Conservation (phyloP, 306 rosid species). For the Arachis stenosperma region DNA sequence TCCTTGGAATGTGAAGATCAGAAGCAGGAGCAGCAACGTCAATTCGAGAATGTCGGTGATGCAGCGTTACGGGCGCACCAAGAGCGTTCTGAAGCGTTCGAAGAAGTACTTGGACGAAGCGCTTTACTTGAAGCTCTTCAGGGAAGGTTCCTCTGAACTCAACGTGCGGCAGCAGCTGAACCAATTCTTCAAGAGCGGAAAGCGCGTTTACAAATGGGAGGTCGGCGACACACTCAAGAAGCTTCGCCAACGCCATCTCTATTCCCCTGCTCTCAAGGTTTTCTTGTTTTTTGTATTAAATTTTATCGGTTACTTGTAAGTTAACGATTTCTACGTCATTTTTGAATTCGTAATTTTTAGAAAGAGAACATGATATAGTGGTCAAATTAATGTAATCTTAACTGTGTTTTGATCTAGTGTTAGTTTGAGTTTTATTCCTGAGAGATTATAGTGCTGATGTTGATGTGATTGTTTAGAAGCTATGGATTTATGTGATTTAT, state of each 20-base stretch:
- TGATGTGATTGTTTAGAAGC: background rate
- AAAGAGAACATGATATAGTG: constrained; percentile 2
- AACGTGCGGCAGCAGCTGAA: constrained; percentile 70
- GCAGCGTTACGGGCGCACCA: constrained; percentile 58
- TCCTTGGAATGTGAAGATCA: background rate
- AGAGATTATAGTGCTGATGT: constrained; percentile 5
- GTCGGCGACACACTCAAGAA: constrained; percentile 79
- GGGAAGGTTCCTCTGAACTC: constrained; percentile 67
- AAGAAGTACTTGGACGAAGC: constrained; percentile 82
- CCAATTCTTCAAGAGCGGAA: constrained; percentile 63
- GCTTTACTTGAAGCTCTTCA: constrained; percentile 69
- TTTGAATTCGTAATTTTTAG: constrained; percentile 1
- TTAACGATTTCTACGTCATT: background rate
- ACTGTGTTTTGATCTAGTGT: constrained; percentile 4
- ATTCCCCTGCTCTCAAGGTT: constrained; percentile 88
- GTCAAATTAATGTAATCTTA: background rate
- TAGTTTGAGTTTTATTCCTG: background rate
- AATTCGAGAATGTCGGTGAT: constrained; percentile 59
- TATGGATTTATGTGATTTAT: constrained; percentile 6
- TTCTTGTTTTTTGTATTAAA: too few species aligned
- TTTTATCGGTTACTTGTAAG: background rate
- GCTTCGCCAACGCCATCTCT: constrained; percentile 79
- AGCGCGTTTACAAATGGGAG: constrained; percentile 95
- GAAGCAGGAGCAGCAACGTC: background rate
- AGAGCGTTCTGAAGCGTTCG: constrained; percentile 69